phyloP scores from a whole-genome alignment of 1,139 yeast genomes.

The Yamadazyma aaseri region DNA sequence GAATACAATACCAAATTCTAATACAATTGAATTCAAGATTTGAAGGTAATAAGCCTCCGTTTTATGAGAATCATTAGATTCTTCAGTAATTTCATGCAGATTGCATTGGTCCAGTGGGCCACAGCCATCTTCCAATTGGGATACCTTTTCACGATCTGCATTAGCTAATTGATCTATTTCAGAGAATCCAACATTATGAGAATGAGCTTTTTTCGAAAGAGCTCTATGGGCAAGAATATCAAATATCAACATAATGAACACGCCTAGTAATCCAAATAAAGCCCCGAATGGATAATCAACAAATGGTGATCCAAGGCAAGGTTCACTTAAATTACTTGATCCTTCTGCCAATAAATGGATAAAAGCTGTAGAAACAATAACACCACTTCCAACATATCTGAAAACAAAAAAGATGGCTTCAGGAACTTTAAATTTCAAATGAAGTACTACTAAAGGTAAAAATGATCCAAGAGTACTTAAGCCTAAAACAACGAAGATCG shows the following conservation, averaged over 20 bases:
- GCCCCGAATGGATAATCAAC: slow-evolving; percentile 35
- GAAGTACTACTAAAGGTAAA: slow-evolving; percentile 27
- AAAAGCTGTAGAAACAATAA: slow-evolving; percentile 36
- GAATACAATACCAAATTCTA: slow-evolving; percentile 41
- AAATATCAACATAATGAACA: slow-evolving; percentile 29
- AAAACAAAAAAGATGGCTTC: slow-evolving; percentile 26
- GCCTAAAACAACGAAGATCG: slow-evolving; percentile 30
- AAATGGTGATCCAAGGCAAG: slow-evolving; percentile 30
- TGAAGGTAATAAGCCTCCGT: slow-evolving; percentile 12
- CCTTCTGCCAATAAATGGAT: slow-evolving; percentile 35
- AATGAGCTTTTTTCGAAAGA: slow-evolving; percentile 12
- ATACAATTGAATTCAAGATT: slow-evolving; percentile 26
- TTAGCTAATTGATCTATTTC: background rate
- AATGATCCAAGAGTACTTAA: slow-evolving; percentile 34
- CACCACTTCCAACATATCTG: slow-evolving; percentile 34
- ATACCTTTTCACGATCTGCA: background rate
- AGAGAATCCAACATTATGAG: slow-evolving; percentile 1
- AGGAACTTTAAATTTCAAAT: slow-evolving; percentile 23
- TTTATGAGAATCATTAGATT: too few species aligned
- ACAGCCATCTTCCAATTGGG: background rate
- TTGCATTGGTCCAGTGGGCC: too few species aligned
- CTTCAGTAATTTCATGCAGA: background rate
- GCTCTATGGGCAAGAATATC: slow-evolving; percentile 28
- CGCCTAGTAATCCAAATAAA: slow-evolving; percentile 33
- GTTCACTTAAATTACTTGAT: slow-evolving; percentile 21